Base-by-base conservation (phyloP, 2,329 filamentous ascomycete genomes). In the Whalleya microplaca region DNA sequence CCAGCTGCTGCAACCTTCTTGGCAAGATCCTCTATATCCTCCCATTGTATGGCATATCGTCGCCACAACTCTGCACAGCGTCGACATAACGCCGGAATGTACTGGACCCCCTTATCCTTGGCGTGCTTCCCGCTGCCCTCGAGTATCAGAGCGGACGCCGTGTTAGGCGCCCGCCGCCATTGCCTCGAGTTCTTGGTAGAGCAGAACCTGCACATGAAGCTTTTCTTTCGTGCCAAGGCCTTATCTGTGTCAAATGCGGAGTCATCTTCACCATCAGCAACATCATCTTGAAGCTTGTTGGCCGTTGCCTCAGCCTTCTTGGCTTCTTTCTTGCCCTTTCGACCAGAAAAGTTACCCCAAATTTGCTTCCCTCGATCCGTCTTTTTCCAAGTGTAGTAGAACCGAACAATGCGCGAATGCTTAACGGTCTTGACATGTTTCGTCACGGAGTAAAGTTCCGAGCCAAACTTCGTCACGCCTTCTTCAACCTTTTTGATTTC, bases 331-430 rank as follows among this genome's bases (percentile, higher is more conserved):
- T 94, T 96, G 54, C 91, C 91, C 71, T 96, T 96, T 45, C 94
- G 86, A 10, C 91, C 92, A 48, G 91, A 86, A 67, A 90, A 96
- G 63, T 87, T 91, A 57, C 92, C 92, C 93, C 95, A 97, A 20
- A 99, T 87, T 66, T 95, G 87, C 69, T 85, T 88, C 41, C 95
- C 95, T 56, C 88, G 87, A 1, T 89, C 83, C 0, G 92, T 92
- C 75, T 98, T 98, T 77, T 99, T 99, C 95, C 95, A 99, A 63
- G 91, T 91, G 72, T 99, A 99, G 75, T 98, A 99, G 71, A 90
- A 96, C 2, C 95, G 90, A 21, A 96, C 92, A 59, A 97, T 89
- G 56, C 91, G 85, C 48, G 88, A 87, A 59, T 92, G 87, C 41
- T 85, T 86, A 64, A 95, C 85, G 0, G 88, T 91, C 73, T 92